phyloP scores from a whole-genome alignment of 371 early-diverging fungal genomes.

The Thermomucor indicae-seudaticae region DNA sequence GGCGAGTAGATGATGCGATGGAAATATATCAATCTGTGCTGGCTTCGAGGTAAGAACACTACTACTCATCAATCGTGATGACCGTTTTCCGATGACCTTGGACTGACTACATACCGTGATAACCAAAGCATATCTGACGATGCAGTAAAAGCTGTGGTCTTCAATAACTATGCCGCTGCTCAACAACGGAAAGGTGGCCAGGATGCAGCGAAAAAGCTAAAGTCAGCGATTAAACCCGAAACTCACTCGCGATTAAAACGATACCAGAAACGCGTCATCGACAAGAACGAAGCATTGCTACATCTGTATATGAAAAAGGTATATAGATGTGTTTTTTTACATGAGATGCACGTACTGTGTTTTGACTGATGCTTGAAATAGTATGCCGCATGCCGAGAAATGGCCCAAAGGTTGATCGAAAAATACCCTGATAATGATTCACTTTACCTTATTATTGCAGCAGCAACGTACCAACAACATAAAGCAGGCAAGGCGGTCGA shows the following conservation, averaged over 20 bases:
- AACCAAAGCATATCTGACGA: too few relatives aligned
- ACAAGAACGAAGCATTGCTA: slow-evolving; percentile 66
- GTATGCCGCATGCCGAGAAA: slow-evolving; percentile 55
- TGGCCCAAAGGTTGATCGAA: slow-evolving; percentile 46
- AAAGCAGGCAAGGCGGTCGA: slow-evolving; percentile 56
- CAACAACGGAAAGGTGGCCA: slow-evolving; percentile 53
- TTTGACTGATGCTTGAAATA: slow-evolving; percentile 9
- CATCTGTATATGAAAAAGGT: slow-evolving; percentile 63
- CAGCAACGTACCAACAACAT: slow-evolving; percentile 49
- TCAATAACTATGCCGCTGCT: slow-evolving; percentile 65
- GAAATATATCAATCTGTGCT: slow-evolving; percentile 62
- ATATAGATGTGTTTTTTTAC: background rate
- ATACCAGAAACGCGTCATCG: slow-evolving; percentile 62
- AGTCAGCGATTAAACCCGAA: slow-evolving; percentile 49
- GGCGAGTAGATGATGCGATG: slow-evolving; percentile 51
- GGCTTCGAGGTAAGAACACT: slow-evolving; percentile 51
- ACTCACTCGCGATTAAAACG: slow-evolving; percentile 58
- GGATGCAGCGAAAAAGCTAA: slow-evolving; percentile 58
- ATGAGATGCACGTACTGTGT: background rate
- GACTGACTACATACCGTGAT: too few relatives aligned
- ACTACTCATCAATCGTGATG: background rate
- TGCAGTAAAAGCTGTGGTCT: slow-evolving; percentile 63
- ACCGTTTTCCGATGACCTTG: too few relatives aligned
- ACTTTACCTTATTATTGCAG: slow-evolving; percentile 58
- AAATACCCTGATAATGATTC: slow-evolving; percentile 62